Percentiles rank a stretch among this genome's conserved stretches.
These are phyloP conservation scores for Cutaneotrichosporon arboriforme DNA, from an alignment of 1,284 basidiomycete species.

Conservation along the genomic window DNA sequence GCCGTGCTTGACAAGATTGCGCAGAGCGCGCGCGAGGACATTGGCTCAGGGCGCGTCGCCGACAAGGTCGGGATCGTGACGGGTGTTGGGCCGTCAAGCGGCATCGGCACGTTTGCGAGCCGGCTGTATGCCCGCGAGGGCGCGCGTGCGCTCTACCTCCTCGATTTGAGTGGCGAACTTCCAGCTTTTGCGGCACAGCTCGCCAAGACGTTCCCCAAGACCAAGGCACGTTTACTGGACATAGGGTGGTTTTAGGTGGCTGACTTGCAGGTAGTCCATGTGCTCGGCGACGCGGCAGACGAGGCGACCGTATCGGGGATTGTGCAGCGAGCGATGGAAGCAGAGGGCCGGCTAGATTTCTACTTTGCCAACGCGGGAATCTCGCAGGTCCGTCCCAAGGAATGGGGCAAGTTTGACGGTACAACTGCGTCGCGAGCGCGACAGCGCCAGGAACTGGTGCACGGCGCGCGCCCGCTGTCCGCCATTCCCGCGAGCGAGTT, in stretches of 20 bases:
- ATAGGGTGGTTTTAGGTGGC: not conserved
- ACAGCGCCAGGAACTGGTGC: not conserved
- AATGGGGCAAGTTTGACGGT: slow-evolving; percentile 6
- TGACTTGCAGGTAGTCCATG: slow-evolving; percentile 26
- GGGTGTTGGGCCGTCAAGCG: slow-evolving; percentile 75
- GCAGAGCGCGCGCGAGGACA: slow-evolving; percentile 2
- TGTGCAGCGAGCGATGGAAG: slow-evolving; percentile 66
- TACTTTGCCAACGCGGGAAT: slow-evolving; percentile 83
- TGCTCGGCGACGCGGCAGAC: slow-evolving; percentile 77
- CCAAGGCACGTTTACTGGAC: slow-evolving; percentile 55
- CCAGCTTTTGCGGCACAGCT: slow-evolving; percentile 66
- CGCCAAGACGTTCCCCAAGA: slow-evolving; percentile 63
- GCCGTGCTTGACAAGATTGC: slow-evolving; percentile 1
- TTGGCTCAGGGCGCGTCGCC: slow-evolving; percentile 53
- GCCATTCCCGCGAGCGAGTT: slow-evolving; percentile 55
- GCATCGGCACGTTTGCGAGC: slow-evolving; percentile 57
- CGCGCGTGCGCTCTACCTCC: slow-evolving; percentile 73
- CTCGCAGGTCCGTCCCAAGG: slow-evolving; percentile 12
- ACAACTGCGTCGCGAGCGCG: not conserved
- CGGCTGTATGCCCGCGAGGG: slow-evolving; percentile 52
- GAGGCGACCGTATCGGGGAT: slow-evolving; percentile 62
- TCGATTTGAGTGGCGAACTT: slow-evolving; percentile 69
- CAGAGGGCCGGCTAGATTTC: slow-evolving; percentile 80
- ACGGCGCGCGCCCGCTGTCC: not conserved
- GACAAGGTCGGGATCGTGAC: slow-evolving; percentile 88